These are phyloP conservation scores for Rhizoclosmatium globosum DNA, from an alignment of 192 early-diverging fungal species.

Conservation along the genomic window DNA sequence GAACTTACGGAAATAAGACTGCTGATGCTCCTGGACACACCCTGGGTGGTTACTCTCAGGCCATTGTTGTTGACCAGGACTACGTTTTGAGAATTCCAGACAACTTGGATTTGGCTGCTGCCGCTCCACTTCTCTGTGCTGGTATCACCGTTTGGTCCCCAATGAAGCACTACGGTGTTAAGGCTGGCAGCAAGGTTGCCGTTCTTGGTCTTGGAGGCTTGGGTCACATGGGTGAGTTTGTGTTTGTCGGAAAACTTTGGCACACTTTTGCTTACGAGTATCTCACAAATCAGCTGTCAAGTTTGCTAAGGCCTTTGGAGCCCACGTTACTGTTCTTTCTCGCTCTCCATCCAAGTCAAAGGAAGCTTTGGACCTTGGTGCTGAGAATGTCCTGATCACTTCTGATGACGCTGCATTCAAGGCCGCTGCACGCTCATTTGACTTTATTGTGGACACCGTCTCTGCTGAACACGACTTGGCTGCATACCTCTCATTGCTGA, in stretches of 20 bases:
- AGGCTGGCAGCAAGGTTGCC: constrained; percentile 70
- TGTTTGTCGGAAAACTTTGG: not conserved
- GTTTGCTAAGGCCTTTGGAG: constrained; percentile 38
- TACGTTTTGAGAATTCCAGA: constrained; percentile 68
- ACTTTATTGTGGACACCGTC: constrained; percentile 42
- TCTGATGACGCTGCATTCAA: constrained; percentile 29
- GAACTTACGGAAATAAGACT: constrained; percentile 31
- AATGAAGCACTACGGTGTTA: constrained; percentile 60
- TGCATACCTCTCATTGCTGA: constrained; percentile 31
- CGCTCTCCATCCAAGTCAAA: constrained; percentile 27
- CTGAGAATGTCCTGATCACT: constrained; percentile 23
- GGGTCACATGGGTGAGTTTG: constrained; percentile 65
- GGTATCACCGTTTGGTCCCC: constrained; percentile 81
- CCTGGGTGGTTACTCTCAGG: constrained; percentile 39
- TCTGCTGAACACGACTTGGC: constrained; percentile 23
- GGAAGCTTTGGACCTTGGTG: constrained; percentile 34
- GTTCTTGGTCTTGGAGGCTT: constrained; percentile 84
- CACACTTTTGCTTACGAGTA: not conserved
- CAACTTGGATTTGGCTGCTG: constrained; percentile 64
- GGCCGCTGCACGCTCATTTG: constrained; percentile 13
- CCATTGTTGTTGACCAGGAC: constrained; percentile 40
- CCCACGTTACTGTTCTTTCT: constrained; percentile 41
- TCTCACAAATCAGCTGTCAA: constrained; percentile 27
- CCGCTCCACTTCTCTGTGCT: constrained; percentile 83
- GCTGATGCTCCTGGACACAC: constrained; percentile 31